Evolutionary conservation across 2,329 filamentous ascomycete genomes (phyloP).

Genomic region (Thyridium curvatum): DNA sequence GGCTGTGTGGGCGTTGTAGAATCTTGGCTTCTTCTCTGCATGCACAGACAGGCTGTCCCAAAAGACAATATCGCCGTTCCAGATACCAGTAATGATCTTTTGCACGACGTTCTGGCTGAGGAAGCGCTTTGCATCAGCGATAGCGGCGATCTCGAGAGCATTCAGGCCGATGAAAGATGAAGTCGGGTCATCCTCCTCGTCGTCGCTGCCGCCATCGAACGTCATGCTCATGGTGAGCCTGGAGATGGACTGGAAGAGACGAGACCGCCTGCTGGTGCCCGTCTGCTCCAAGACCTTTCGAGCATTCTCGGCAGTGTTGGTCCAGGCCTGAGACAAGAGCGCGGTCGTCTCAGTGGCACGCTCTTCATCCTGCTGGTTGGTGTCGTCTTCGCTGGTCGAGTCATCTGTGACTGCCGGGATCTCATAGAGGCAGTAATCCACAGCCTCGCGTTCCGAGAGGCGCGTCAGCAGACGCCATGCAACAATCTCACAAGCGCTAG

Average conservation of each 20-base stretch:
- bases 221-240: conserved; percentile 45
- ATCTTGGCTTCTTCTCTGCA: conserved; percentile 67
- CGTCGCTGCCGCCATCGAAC: conserved; percentile 30
- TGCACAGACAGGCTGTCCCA: conserved; percentile 74
- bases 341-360: conserved; percentile 31
- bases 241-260: conserved; percentile 48
- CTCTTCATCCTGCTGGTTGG: conserved; percentile 18
- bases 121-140: conserved; percentile 78
- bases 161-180: conserved; percentile 73
- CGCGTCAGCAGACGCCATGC: conserved; percentile 72
- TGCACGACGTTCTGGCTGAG: conserved; percentile 75
- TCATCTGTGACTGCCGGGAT: conserved; percentile 38
- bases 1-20: conserved; percentile 61
- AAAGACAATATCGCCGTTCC: conserved; percentile 81
- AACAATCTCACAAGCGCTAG: conserved; percentile 72
- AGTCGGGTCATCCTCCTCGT: conserved; percentile 56
- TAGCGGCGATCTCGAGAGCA: conserved; percentile 73
- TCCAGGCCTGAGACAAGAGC: conserved; percentile 31
- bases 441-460: conserved; percentile 65
- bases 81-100: conserved; percentile 76
- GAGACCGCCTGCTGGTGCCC: conserved; percentile 39
- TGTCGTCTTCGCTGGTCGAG: conserved; percentile 30
- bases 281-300: conserved; percentile 19
- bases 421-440: conserved; percentile 70
- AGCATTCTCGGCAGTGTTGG: conserved; percentile 12